Evolutionary conservation across 768 basidiomycete species (phyloP).

Genomic region (Suillus paluster): DNA sequence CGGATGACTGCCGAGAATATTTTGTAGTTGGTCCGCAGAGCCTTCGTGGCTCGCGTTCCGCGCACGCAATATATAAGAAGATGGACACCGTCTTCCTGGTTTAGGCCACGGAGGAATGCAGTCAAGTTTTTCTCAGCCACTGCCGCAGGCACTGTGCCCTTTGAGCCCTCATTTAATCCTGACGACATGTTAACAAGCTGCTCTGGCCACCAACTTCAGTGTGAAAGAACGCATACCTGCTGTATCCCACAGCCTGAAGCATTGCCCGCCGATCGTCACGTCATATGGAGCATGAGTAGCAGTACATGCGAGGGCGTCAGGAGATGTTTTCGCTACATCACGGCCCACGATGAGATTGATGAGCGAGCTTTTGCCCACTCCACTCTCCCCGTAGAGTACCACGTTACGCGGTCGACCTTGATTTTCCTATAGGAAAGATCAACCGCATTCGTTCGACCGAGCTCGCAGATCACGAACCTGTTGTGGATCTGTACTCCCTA

Average conservation of each 20-base stretch:
- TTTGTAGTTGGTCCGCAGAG: constrained; percentile 30
- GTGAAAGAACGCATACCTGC: constrained; percentile 36
- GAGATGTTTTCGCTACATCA: constrained; percentile 34
- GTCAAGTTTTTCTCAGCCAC: constrained; percentile 12
- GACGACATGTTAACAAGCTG: constrained; percentile 28
- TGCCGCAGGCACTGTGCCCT: constrained; percentile 9
- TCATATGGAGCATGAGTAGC: constrained; percentile 27
- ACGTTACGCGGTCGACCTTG: constrained; percentile 27
- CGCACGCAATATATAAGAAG: constrained; percentile 38
- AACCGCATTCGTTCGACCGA: background rate
- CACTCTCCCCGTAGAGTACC: constrained; percentile 40
- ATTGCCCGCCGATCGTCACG: constrained; percentile 21
- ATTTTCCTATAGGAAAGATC: background rate
- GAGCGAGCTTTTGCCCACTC: constrained; percentile 46
- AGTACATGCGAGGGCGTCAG: constrained; percentile 39
- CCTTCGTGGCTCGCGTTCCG: constrained; percentile 27
- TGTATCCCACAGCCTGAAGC: constrained; percentile 37
- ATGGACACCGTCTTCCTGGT: constrained; percentile 29
- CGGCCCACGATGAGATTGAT: constrained; percentile 41
- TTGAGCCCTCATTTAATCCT: constrained; percentile 20
- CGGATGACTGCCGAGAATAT: constrained; percentile 33
- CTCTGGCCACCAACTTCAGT: constrained; percentile 22
- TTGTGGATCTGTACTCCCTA: background rate
- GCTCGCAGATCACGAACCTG: constrained; percentile 2
- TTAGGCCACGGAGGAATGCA: constrained; percentile 29